Base-by-base conservation (phyloP, 2,329 filamentous ascomycete genomes). In the Diaporthe vaccinii region DNA sequence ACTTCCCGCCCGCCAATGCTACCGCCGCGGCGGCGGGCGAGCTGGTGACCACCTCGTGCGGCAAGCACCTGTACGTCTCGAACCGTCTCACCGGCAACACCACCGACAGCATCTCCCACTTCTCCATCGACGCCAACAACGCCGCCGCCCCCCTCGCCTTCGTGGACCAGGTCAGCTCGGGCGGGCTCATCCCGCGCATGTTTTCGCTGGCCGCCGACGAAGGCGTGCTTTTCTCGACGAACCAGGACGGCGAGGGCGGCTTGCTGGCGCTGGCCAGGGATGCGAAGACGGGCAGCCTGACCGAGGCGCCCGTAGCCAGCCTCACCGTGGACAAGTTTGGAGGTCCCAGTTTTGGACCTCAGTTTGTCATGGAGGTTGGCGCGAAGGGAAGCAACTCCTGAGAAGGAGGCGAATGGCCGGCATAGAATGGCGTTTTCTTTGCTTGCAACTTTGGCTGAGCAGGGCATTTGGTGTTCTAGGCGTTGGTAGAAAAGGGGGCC, bases 101-200 rank as follows among this genome's bases (percentile, higher is more conserved):
- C 4, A 85, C 84, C 12, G 88, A 90, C 81, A 86, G 82, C 78
- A 85, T 90, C 78, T 84, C 86, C 8, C 86, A 86, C 80, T 88
- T 89, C 79, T 80, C 80, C 78, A 77, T 85, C 55, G 77, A 77
- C 15, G 73, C 49, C 20, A 78, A 80, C 71, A 76, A 77, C 39
- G 65, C 49, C 3, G 81, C 81, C 41, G 73, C 82, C 65, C 80
- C 75, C 12, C 82, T 87, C 72, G 77, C 80, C 55, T 84, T 84
- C 72, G 79, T 78, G 36, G 81, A 83, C 69, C 77, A 81, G 28
- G 79, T 84, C 67, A 80, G 81, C 20, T 83, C 83, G 0, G 81
- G 82, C 55, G 85, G 86, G 31, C 75, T 78, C 5, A 69, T 81
- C 7, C 88, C 88, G 10, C 86, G 88, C 78, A 87, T 88, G 85